A percentile compares a stretch with the other conserved stretches of the same genome.
These are phyloP conservation scores for Trichoderma sp. DNA, from an alignment of 2,329 filamentous ascomycete species.

Conservation along the genomic window DNA sequence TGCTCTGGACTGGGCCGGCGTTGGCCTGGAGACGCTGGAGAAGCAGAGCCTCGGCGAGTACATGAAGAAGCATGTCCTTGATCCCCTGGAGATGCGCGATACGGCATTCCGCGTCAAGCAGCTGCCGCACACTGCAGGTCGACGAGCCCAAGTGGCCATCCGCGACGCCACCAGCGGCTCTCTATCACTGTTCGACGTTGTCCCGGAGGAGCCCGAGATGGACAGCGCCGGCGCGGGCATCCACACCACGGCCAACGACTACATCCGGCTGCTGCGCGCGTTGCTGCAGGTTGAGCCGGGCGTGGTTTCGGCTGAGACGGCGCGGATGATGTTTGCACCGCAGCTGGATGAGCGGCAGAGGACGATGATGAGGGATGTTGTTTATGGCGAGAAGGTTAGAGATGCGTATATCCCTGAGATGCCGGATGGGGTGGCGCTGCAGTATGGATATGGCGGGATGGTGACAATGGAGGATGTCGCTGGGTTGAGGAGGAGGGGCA, in stretches of 20 bases:
- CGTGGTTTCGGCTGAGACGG: conserved; percentile 39
- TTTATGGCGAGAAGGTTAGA: conserved; percentile 33
- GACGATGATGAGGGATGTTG: conserved; percentile 31
- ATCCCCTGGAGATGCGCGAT: conserved; percentile 43
- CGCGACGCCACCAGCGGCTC: conserved; percentile 31
- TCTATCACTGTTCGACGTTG: not conserved
- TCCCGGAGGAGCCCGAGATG: conserved; percentile 40
- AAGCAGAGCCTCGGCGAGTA: conserved; percentile 44
- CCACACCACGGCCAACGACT: conserved; percentile 48
- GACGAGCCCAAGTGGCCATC: conserved; percentile 33
- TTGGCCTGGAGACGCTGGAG: conserved; percentile 48
- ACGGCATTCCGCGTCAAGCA: conserved; percentile 44
- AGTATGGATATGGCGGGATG: conserved; percentile 46
- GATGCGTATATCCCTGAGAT: conserved; percentile 45
- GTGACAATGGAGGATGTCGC: conserved; percentile 46
- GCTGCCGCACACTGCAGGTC: conserved; percentile 34
- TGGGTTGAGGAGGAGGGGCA: conserved; percentile 48
- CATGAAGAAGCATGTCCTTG: conserved; percentile 45
- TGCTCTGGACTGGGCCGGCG: conserved; percentile 52
- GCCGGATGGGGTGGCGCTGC: conserved; percentile 37
- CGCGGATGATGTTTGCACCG: conserved; percentile 45
- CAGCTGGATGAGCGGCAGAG: conserved; percentile 45
- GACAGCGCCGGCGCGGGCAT: conserved; percentile 51
- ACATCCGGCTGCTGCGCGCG: conserved; percentile 42
- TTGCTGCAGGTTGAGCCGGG: conserved; percentile 38